These are phyloP conservation scores for Phytopythium delawarense DNA, from an alignment of 352 stramenopile genomes.

Conservation along the genomic window DNA sequence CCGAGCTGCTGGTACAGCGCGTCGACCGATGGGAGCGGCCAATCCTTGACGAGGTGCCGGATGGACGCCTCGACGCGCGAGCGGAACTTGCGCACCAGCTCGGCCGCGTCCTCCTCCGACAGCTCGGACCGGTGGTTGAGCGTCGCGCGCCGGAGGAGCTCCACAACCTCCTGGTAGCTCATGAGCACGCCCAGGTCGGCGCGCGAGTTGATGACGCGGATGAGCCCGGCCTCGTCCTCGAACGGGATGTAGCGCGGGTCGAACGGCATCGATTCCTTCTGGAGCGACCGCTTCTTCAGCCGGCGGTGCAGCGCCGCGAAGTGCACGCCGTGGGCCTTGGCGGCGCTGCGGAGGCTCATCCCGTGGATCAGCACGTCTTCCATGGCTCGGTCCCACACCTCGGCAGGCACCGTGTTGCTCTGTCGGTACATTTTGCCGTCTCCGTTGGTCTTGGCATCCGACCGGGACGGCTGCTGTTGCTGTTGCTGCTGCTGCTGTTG, in stretches of 20 bases:
- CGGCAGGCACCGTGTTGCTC: constrained; percentile 50
- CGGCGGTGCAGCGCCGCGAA: constrained; percentile 64
- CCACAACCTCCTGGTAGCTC: constrained; percentile 60
- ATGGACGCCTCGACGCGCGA: constrained; percentile 58
- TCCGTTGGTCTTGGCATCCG: constrained; percentile 9
- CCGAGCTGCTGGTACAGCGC: constrained; percentile 24
- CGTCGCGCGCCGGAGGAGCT: constrained; percentile 57
- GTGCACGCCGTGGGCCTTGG: constrained; percentile 56
- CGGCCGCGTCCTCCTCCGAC: constrained; percentile 27
- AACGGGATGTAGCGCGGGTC: constrained; percentile 62
- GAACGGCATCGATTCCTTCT: constrained; percentile 31
- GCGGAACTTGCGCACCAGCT: constrained; percentile 50
- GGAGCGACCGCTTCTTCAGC: constrained; percentile 57
- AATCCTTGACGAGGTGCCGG: constrained; percentile 58
- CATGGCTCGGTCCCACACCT: constrained; percentile 66
- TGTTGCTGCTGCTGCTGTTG: constrained; percentile 6
- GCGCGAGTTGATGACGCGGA: constrained; percentile 65
- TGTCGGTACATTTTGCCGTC: constrained; percentile 41
- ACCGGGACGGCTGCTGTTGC: constrained; percentile 5
- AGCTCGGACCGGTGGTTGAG: constrained; percentile 48
- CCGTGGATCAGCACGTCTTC: constrained; percentile 60
- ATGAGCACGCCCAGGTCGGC: constrained; percentile 69
- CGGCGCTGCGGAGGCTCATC: constrained; percentile 63
- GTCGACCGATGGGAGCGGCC: constrained; percentile 36
- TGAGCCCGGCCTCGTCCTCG: constrained; percentile 62